Base-by-base conservation (phyloP, 257 asterid species). In the Capsicum rhomboideum region DNA sequence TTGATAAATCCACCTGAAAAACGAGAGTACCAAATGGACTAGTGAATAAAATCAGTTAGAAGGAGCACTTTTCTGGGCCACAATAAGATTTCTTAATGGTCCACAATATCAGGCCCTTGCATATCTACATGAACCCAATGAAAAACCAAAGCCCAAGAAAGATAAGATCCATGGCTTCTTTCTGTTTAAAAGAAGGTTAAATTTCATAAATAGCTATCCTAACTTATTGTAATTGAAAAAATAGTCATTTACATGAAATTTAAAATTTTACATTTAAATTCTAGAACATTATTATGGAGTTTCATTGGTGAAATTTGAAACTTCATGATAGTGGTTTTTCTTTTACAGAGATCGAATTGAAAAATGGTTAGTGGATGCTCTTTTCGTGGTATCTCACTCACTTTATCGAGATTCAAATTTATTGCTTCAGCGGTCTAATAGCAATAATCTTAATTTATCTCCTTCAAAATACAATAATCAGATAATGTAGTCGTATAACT, bases 201-300 rank as follows among this genome's bases (percentile, higher is more conserved):
- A 67, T 0, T 67, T 1, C 14, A 31, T 17, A 67, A 29, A 34
- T 31, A 31, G 9, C 0, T 44, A 17, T 0, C 20, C 20, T 10
- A 20, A 12, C 58, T 56, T 56, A 31, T n/a, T n/a, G 13, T 20
- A n/a, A 20, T n/a, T n/a, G 20, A 56, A 56, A 1, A 56, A 56
- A n/a, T 56, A 56, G 12, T 0, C 1, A n/a, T 8, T 55, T n/a
- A 0, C 5, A 2, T 0, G 1, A 3, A 8, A 10, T 8, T n/a
- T 58, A 2, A 0, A 58, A n/a, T 20, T n/a, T n/a, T 56, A n/a
- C 6, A 20, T 7, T 5, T 55, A 18, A 18, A 18, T 7, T 55
- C 4, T 58, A 58, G 14, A 6, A n/a, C 14, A 58, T 8, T 58
- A n/a, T 20, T 4, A 56, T 20, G 28, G 12, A 56, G 28, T 9